These are phyloP conservation scores for Hansfordia pulvinata DNA, from an alignment of 2,329 filamentous ascomycete species.

Conservation along the genomic window DNA sequence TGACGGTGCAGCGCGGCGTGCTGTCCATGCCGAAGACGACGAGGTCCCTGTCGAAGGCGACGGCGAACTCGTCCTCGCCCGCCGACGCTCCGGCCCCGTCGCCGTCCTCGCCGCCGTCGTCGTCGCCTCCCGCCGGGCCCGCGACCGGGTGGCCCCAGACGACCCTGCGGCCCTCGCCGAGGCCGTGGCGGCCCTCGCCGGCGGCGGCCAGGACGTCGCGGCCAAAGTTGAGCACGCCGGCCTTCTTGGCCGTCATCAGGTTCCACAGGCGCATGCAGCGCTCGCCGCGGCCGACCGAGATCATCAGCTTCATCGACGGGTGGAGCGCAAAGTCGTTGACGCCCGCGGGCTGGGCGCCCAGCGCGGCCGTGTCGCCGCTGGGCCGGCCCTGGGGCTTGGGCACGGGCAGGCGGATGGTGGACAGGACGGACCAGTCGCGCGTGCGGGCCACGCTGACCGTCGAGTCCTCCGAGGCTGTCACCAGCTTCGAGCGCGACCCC, in stretches of 20 bases:
- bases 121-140: no score
- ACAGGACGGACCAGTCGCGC: slow-evolving; percentile 79
- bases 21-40: slow-evolving; percentile 87
- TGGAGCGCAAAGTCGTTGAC: slow-evolving; percentile 94
- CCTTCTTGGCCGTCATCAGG: slow-evolving; percentile 89
- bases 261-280: slow-evolving; percentile 93
- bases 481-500: slow-evolving; percentile 74
- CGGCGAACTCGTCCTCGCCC: no score
- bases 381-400: slow-evolving; percentile 70
- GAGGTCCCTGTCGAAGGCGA: no score
- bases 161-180: slow-evolving; percentile 72
- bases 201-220: slow-evolving; percentile 58
- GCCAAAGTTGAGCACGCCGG: slow-evolving; percentile 78
- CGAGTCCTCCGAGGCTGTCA: slow-evolving; percentile 83
- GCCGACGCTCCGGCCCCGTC: no score
- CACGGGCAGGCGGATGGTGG: slow-evolving; percentile 76
- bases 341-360: slow-evolving; percentile 70
- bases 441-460: slow-evolving; percentile 79
- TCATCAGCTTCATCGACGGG: slow-evolving; percentile 92
- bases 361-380: slow-evolving; percentile 77
- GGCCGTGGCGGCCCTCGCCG: slow-evolving; percentile 63
- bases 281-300: slow-evolving; percentile 83
- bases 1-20: slow-evolving; percentile 60
- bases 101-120: slow-evolving; percentile 1
- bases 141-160: slow-evolving; percentile 63